Conservation (phyloP, 1,139 yeast genomes). For the Casaregolazyma suthepensis region DNA sequence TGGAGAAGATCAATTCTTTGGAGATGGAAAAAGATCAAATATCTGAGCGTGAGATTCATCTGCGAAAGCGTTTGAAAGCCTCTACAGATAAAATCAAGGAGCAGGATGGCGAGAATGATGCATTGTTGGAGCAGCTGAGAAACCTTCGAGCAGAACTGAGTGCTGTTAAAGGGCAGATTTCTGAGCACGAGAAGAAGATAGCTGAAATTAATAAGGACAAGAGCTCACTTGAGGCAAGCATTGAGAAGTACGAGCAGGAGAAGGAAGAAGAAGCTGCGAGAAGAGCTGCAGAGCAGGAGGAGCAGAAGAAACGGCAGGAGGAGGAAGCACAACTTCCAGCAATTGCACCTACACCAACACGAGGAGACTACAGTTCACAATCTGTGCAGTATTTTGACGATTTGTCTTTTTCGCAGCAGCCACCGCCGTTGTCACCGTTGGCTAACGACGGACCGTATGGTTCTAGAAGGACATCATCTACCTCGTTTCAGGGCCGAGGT, state of each 20-base stretch:
- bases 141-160: constrained; percentile 22
- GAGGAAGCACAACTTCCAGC: not conserved
- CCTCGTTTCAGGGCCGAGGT: not conserved
- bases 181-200: constrained; percentile 2
- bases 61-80: constrained; percentile 23
- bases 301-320: not conserved
- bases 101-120: constrained; percentile 27
- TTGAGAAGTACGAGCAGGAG: constrained; percentile 12
- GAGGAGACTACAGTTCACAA: not conserved
- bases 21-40: constrained; percentile 36
- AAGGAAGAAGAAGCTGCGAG: constrained; percentile 15
- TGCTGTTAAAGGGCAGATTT: constrained; percentile 15
- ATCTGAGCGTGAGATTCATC: constrained; percentile 21
- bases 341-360: not conserved
- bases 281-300: constrained; percentile 1
- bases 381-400: not conserved
- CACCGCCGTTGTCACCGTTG: not conserved
- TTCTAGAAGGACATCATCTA: not conserved
- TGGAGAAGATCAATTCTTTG: constrained; percentile 42
- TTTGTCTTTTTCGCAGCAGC: not conserved
- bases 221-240: constrained; percentile 3
- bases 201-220: constrained; percentile 9
- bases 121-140: constrained; percentile 11
- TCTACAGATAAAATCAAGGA: constrained; percentile 18
- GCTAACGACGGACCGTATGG: not conserved